Percentiles rank a stretch among this genome's conserved stretches.
These are phyloP conservation scores for Candida adriatica DNA, from an alignment of 805 yeast genomes.

Conservation along the genomic window DNA sequence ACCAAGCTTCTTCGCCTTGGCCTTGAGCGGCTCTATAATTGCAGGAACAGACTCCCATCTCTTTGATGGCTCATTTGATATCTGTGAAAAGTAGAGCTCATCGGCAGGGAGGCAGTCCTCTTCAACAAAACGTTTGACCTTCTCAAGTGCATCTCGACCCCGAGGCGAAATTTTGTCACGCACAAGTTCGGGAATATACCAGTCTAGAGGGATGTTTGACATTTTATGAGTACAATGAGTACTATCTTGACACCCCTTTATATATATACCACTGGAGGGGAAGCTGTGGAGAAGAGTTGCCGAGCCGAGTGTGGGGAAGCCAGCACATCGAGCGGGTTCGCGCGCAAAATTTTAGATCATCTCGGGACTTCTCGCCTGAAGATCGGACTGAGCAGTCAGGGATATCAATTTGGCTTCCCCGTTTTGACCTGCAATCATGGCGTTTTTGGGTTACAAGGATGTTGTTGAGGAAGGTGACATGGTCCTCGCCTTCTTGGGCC, in stretches of 20 bases:
- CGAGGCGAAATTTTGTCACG: slow-evolving; percentile 27
- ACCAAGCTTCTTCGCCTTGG: slow-evolving; percentile 43
- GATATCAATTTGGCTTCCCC: neutral
- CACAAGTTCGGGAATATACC: slow-evolving; percentile 30
- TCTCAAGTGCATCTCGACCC: slow-evolving; percentile 27
- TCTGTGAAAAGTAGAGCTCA: slow-evolving; percentile 33
- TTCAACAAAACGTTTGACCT: slow-evolving; percentile 45
- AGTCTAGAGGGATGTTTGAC: slow-evolving; percentile 14
- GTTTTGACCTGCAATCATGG: slow-evolving; percentile 1
- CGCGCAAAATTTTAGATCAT: too few relatives aligned
- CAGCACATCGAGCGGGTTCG: too few relatives aligned
- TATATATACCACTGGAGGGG: too few relatives aligned
- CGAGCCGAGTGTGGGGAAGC: too few relatives aligned
- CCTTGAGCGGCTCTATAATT: slow-evolving; percentile 43
- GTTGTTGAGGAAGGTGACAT: slow-evolving; percentile 79
- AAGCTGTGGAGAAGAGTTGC: too few relatives aligned
- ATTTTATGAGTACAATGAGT: neutral
- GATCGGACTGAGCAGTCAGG: too few relatives aligned
- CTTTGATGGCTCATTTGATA: slow-evolving; percentile 30
- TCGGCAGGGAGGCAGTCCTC: slow-evolving; percentile 54
- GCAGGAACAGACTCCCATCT: slow-evolving; percentile 45
- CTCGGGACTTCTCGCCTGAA: too few relatives aligned
- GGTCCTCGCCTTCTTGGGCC: slow-evolving; percentile 77
- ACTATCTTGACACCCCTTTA: too few relatives aligned
- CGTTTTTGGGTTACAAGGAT: slow-evolving; percentile 50